A percentile compares a stretch with the other conserved stretches of the same genome.
phyloP scores from a whole-genome alignment of 169 alveolate genomes.

The Theileria equi region DNA sequence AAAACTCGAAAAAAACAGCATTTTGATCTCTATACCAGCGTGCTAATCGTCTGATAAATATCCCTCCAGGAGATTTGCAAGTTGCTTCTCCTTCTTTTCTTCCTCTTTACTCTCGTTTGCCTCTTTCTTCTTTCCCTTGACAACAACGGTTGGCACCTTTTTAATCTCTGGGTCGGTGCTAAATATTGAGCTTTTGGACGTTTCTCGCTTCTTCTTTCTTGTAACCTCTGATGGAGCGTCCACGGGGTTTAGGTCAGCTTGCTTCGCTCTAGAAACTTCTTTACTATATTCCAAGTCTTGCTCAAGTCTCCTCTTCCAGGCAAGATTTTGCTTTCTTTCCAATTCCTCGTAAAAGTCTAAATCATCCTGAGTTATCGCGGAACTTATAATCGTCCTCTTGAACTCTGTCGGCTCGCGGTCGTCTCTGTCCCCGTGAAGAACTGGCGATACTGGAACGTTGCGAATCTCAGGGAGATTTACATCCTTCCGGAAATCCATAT shows the following conservation, averaged over 20 bases:
- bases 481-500: too few relatives aligned
- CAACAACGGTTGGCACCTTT: background rate
- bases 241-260: background rate
- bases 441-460: conserved; percentile 17
- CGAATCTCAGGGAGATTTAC: background rate
- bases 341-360: conserved; percentile 35
- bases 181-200: too few relatives aligned
- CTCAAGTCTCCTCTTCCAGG: conserved; percentile 32
- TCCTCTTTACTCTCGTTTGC: background rate
- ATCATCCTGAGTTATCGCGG: conserved; percentile 48
- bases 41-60: conserved; percentile 42
- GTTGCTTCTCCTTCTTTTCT: background rate
- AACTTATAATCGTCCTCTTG: conserved; percentile 30
- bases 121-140: background rate
- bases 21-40: background rate
- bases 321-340: conserved; percentile 16
- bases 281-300: conserved; percentile 23
- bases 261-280: conserved; percentile 5
- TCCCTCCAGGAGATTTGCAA: conserved; percentile 19
- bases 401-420: background rate
- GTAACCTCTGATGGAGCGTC: background rate
- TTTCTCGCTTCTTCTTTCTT: background rate
- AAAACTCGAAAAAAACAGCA: background rate
- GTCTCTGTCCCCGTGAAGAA: conserved; percentile 12
- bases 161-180: too few relatives aligned